Percentiles rank a stretch among this genome's conserved stretches.
These are phyloP conservation scores for Clarireedia sp. DNA, from an alignment of 2,329 filamentous ascomycete species.

Conservation along the genomic window DNA sequence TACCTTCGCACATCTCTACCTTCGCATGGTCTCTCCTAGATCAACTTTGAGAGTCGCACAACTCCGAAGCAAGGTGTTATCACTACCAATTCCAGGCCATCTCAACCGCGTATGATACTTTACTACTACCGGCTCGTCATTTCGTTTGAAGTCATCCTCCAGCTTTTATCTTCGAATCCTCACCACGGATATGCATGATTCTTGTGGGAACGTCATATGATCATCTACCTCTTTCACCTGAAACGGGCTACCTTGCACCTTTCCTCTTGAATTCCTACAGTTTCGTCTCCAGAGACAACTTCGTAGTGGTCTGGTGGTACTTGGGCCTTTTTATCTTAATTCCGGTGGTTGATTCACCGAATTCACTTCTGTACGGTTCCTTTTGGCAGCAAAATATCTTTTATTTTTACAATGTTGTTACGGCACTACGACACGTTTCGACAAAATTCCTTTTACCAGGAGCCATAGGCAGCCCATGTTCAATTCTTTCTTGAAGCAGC, in stretches of 20 bases:
- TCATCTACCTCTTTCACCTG: background rate
- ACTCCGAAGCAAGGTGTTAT: background rate
- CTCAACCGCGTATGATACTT: slow-evolving; percentile 3
- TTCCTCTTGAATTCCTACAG: too few relatives aligned
- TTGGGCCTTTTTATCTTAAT: too few relatives aligned
- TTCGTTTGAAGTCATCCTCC: background rate
- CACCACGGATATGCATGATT: slow-evolving; percentile 1
- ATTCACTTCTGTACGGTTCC: background rate
- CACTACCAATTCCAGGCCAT: background rate
- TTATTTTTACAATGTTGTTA: background rate
- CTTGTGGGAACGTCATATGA: slow-evolving; percentile 5
- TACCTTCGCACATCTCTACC: too few relatives aligned
- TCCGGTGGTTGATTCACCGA: too few relatives aligned
- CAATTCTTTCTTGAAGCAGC: too few relatives aligned
- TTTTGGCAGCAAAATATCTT: background rate
- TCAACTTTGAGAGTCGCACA: too few relatives aligned
- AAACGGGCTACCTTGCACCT: background rate
- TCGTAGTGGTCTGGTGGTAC: too few relatives aligned
- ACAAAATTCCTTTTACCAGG: too few relatives aligned
- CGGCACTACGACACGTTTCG: too few relatives aligned
- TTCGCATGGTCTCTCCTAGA: too few relatives aligned
- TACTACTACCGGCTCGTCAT: background rate
- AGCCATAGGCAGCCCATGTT: too few relatives aligned
- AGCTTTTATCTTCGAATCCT: background rate
- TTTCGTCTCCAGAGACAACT: too few relatives aligned